These are phyloP conservation scores for Selaginella tamariscina DNA, from an alignment of 75 land plant genomes.

Conservation along the genomic window DNA sequence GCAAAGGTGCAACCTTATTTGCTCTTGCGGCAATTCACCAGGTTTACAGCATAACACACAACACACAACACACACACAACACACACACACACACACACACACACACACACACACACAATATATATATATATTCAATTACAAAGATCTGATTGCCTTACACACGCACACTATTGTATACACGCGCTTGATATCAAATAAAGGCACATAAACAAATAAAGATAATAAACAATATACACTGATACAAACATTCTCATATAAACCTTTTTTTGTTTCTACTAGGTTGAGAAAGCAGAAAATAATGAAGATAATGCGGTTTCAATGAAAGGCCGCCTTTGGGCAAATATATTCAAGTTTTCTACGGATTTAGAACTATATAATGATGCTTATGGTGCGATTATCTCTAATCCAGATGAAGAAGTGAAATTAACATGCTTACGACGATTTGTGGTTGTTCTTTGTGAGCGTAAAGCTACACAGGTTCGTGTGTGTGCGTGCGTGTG, in stretches of 20 bases:
- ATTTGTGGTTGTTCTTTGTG: constrained; percentile 75
- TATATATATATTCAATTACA: too few relatives aligned
- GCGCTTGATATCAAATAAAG: too few relatives aligned
- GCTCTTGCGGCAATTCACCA: constrained; percentile 91
- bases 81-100: too few relatives aligned
- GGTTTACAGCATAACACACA: too few relatives aligned
- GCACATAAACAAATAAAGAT: too few relatives aligned
- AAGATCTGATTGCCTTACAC: constrained; percentile 32
- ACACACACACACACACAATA: too few relatives aligned
- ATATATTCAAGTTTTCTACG: constrained; percentile 70
- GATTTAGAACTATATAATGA: constrained; percentile 57
- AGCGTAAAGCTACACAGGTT: constrained; percentile 67
- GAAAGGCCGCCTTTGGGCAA: constrained; percentile 87
- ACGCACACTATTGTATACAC: neutral
- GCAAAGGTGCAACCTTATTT: constrained; percentile 84
- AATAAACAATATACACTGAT: too few relatives aligned
- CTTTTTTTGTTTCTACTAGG: constrained; percentile 33
- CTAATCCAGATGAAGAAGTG: constrained; percentile 94
- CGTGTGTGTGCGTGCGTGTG: neutral
- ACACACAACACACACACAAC: too few relatives aligned
- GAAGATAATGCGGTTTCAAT: constrained; percentile 22
- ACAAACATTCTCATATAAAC: too few relatives aligned
- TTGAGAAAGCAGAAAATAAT: constrained; percentile 39
- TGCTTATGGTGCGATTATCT: constrained; percentile 86
- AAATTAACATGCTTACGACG: constrained; percentile 71